Evolutionary conservation across 768 basidiomycete genomes (phyloP).

Genomic region (Hypholoma sublateritium): DNA sequence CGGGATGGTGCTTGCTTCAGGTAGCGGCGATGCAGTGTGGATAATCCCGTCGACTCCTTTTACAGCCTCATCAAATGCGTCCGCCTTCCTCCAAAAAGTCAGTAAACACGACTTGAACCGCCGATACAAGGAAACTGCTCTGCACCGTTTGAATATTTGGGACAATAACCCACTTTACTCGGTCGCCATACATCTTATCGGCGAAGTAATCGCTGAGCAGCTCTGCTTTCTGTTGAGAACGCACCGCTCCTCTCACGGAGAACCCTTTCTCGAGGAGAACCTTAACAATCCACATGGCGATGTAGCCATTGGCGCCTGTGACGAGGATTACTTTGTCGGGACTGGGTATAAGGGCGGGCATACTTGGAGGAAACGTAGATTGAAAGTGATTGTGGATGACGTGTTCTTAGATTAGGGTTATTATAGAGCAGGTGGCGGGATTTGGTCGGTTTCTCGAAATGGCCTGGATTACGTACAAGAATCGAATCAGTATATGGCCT

Average conservation of each 20-base stretch:
- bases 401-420: no score
- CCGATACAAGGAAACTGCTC: neutral
- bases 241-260: slow-evolving; percentile 64
- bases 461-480: no score
- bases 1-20: slow-evolving; percentile 21
- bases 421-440: no score
- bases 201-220: slow-evolving; percentile 53
- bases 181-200: slow-evolving; percentile 48
- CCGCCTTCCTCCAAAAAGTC: slow-evolving; percentile 35
- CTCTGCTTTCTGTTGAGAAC: slow-evolving; percentile 56
- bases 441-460: no score
- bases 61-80: slow-evolving; percentile 78
- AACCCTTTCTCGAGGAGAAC: slow-evolving; percentile 61
- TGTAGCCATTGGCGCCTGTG: slow-evolving; percentile 60
- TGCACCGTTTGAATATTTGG: slow-evolving; percentile 56
- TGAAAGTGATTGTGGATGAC: neutral
- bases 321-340: slow-evolving; percentile 38
- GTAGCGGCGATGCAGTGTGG: slow-evolving; percentile 68
- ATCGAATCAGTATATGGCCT: no score
- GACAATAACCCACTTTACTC: slow-evolving; percentile 64
- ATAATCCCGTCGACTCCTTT: slow-evolving; percentile 71
- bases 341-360: slow-evolving; percentile 5
- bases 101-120: neutral
- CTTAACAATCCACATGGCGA: slow-evolving; percentile 58
- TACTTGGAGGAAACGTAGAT: neutral